These are phyloP conservation scores for Cercis canadensis DNA, from an alignment of 306 rosid species.

Conservation along the genomic window DNA sequence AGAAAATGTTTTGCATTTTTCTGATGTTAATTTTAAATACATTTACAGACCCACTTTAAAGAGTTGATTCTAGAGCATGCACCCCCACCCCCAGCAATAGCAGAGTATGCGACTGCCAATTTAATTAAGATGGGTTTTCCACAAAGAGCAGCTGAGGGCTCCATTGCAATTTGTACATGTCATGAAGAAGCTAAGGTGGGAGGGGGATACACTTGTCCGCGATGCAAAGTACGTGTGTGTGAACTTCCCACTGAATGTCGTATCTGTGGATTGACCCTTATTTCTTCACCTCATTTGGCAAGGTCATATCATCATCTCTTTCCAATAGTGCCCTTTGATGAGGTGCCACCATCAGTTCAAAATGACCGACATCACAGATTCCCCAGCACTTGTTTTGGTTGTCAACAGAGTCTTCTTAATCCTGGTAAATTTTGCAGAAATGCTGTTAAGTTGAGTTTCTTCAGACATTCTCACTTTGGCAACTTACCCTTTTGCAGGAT, in stretches of 20 bases:
- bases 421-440: constrained; percentile 53
- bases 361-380: constrained; percentile 19
- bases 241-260: constrained; percentile 96
- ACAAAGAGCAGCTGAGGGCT: constrained; percentile 94
- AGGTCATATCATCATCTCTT: constrained; percentile 74
- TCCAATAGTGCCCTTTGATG: constrained; percentile 32
- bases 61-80: constrained; percentile 93
- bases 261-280: constrained; percentile 79
- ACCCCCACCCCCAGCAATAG: constrained; percentile 98
- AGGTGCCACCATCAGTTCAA: too few relatives aligned
- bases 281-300: constrained; percentile 71
- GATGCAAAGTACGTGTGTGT: constrained; percentile 96
- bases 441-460: too few relatives aligned
- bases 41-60: constrained; percentile 74
- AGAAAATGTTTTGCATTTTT: constrained; percentile 13
- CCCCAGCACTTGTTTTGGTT: constrained; percentile 79
- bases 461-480: background rate
- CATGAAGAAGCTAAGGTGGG: constrained; percentile 91
- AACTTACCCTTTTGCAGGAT: background rate
- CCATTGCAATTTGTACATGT: constrained; percentile 88
- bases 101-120: constrained; percentile 89
- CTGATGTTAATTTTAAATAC: constrained; percentile 23
- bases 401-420: constrained; percentile 41
- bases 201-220: constrained; percentile 93
- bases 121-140: constrained; percentile 99